A percentile compares a stretch with the other conserved stretches of the same genome.
Conservation (phyloP, 257 asterid species). For the Anisodus tanguticus region DNA sequence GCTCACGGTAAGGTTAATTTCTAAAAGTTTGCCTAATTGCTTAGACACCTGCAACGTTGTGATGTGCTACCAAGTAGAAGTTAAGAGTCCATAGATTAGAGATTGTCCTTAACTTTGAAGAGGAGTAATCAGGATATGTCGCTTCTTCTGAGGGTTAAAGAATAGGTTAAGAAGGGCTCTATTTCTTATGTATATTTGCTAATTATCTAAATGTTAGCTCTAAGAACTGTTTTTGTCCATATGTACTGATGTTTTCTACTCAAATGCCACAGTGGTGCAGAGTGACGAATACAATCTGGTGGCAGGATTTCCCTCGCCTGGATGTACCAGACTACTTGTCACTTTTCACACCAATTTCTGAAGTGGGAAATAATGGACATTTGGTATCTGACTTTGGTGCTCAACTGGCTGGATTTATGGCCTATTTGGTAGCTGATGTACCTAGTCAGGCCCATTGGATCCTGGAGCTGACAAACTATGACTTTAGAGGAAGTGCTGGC, state of each 20-base stretch:
- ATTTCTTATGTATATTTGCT: neutral
- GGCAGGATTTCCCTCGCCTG: constrained; percentile 87
- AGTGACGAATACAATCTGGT: constrained; percentile 90
- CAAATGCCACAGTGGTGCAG: constrained; percentile 71
- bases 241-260: constrained; percentile 30
- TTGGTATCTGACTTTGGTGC: constrained; percentile 74
- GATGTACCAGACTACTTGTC: constrained; percentile 57
- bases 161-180: neutral
- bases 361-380: constrained; percentile 43
- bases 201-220: neutral
- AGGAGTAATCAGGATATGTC: neutral
- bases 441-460: constrained; percentile 87
- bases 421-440: constrained; percentile 71
- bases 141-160: neutral
- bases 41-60: neutral
- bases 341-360: constrained; percentile 65
- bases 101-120: constrained; percentile 8
- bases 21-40: neutral
- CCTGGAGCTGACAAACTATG: constrained; percentile 69
- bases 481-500: constrained; percentile 65
- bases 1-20: neutral
- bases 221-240: neutral
- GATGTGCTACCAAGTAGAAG: neutral
- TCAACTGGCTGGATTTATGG: constrained; percentile 83
- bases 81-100: constrained; percentile 9